phyloP scores from a whole-genome alignment of 164 flowering plant species.

The Piper betle region DNA sequence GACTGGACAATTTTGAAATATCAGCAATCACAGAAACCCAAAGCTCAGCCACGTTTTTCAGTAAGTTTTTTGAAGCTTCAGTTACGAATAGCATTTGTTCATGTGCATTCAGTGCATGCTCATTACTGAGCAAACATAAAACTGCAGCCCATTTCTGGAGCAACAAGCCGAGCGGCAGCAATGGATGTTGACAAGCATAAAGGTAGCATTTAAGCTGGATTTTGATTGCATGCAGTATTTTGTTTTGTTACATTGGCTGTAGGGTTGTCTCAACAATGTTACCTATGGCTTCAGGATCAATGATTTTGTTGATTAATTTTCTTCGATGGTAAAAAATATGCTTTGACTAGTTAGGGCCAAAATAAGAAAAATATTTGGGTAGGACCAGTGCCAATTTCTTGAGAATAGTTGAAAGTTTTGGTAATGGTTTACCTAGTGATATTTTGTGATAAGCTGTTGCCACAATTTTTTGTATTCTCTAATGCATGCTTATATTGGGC shows the following conservation, averaged over 20 bases:
- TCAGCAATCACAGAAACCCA: conserved; percentile 81
- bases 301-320: no score
- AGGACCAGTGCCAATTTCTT: no score
- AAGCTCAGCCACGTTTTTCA: conserved; percentile 45
- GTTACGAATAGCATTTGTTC: no score
- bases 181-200: conserved; percentile 50
- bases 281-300: no score
- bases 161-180: conserved; percentile 42
- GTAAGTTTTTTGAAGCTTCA: conserved; percentile 21
- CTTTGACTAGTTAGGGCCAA: no score
- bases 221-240: neutral
- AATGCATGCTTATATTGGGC: neutral
- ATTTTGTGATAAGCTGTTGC: no score
- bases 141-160: conserved; percentile 59
- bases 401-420: no score
- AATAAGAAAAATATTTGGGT: no score
- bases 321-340: no score
- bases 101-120: neutral
- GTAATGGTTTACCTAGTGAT: no score
- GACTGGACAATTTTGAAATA: conserved; percentile 98
- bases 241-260: neutral
- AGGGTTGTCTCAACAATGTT: neutral
- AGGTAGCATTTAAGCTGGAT: conserved; percentile 29
- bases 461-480: no score
- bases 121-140: neutral